Base-by-base conservation (phyloP, 2,329 filamentous ascomycete species). In the Trichothecium roseum region DNA sequence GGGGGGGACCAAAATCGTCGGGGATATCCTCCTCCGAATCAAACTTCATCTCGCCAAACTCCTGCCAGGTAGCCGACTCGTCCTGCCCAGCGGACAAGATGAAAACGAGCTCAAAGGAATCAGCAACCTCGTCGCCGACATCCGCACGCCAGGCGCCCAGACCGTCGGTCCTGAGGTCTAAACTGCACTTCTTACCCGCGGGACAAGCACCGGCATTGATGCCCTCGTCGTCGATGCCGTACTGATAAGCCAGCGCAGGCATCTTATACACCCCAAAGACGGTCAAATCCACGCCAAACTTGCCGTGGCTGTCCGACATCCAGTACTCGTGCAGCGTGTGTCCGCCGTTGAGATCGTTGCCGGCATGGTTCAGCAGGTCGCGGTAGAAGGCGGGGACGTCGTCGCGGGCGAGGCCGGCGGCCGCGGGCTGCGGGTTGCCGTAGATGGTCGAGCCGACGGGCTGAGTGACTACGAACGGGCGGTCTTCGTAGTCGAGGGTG, bases 291-390 rank as follows among this genome's bases (percentile, higher is more conserved):
- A 72, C 68, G 12, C 69, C 69, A 39, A 63, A 72, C 14, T 62
- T 58, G 3, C 69, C 68, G 10, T 58, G 63, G 1, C 66, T 69
- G 47, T 72, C 68, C 35, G 67, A 67, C 68, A 72, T 72, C 68
- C 69, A 72, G 45, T 73, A 72, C 48, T 72, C 67, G 39, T 73
- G 68, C 3, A 73, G 52, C 3, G 69, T 72, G 40, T 70, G 68
- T 4, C 60, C 60, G n/a, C 53, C 53, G 38, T 72, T 72, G 20
- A 72, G 46, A 4, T 66, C 63, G 28, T 53, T 59, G 20, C n/a
- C n/a, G 1, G 67, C 68, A 34, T 51, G 63, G 41, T 72, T 73
- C 33, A 72, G 54, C 4, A 72, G 51, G 39, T 72, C 64, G 20
- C 57, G 59, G 45, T 72, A 72, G 43, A 66, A 72, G 3, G 53